Evolutionary conservation across 305 asterid species (phyloP).

Genomic region (Petunia hybrid): DNA sequence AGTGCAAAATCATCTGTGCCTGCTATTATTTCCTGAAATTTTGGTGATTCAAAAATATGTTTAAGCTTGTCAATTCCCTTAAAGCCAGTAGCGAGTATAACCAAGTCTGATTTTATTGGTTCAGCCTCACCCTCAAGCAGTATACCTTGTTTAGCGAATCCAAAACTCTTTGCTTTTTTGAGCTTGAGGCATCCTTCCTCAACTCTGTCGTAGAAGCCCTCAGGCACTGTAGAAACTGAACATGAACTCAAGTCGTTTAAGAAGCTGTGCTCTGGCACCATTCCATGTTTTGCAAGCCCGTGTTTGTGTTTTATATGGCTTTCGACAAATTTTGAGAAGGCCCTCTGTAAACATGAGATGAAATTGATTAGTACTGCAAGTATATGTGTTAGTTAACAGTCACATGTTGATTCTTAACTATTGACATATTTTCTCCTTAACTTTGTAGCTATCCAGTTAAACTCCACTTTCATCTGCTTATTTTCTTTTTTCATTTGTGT

Average conservation of each 20-base stretch:
- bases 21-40: too few relatives aligned
- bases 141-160: constrained; percentile 48
- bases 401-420: too few relatives aligned
- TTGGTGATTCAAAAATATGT: too few relatives aligned
- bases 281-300: constrained; percentile 35
- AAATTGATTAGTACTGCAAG: too few relatives aligned
- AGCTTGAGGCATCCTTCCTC: constrained; percentile 44
- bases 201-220: constrained; percentile 52
- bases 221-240: constrained; percentile 42
- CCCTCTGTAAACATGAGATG: constrained; percentile 37
- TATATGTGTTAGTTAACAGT: too few relatives aligned
- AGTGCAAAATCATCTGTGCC: too few relatives aligned
- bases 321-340: constrained; percentile 52
- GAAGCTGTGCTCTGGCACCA: constrained; percentile 37
- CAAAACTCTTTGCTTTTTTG: constrained; percentile 28
- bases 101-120: background rate
- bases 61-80: too few relatives aligned
- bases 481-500: too few relatives aligned
- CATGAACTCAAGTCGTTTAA: constrained; percentile 46
- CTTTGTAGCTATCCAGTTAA: too few relatives aligned
- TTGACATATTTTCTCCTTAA: too few relatives aligned
- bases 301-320: constrained; percentile 44
- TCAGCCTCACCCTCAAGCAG: constrained; percentile 40
- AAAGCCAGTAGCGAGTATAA: too few relatives aligned
- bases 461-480: too few relatives aligned